Percentiles rank a stretch among this genome's conserved stretches.
Conservation (phyloP, 129 eudicot species). For the Solidago caesia region DNA sequence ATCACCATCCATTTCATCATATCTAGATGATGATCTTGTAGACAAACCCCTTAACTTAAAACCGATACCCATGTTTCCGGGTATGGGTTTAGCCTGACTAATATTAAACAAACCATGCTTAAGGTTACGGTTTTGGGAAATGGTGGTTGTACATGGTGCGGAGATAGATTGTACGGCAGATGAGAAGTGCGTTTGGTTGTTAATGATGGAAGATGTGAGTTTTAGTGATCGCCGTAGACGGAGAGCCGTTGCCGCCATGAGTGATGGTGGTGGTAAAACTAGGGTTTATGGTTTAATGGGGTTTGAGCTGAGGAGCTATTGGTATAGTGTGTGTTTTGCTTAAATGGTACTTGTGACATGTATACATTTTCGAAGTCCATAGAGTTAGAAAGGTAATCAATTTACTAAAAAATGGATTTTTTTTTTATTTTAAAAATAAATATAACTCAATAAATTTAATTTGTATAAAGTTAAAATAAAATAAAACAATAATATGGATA, state of each 20-base stretch:
- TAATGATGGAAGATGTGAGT: conserved; percentile 42
- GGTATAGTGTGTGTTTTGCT: too few relatives aligned
- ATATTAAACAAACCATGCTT: conserved; percentile 28
- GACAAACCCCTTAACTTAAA: background rate
- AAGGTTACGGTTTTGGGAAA: conserved; percentile 41
- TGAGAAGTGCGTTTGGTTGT: conserved; percentile 22
- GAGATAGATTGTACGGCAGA: conserved; percentile 27
- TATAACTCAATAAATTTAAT: too few relatives aligned
- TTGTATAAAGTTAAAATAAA: too few relatives aligned
- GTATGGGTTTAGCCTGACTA: conserved; percentile 10
- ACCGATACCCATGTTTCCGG: too few relatives aligned
- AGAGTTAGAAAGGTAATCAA: too few relatives aligned
- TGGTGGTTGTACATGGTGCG: conserved; percentile 2
- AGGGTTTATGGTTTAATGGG: conserved; percentile 35
- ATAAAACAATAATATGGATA: too few relatives aligned
- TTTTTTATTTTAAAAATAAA: too few relatives aligned
- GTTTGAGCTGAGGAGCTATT: background rate
- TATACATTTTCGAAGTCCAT: too few relatives aligned
- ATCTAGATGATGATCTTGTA: conserved; percentile 19
- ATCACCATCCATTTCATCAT: conserved; percentile 36
- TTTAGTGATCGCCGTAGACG: conserved; percentile 72
- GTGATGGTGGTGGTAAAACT: conserved; percentile 25
- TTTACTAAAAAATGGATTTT: too few relatives aligned
- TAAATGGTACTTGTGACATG: too few relatives aligned
- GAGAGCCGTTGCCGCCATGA: conserved; percentile 44